These are phyloP conservation scores for Umbelopsis ramanniana DNA, from an alignment of 192 early-diverging fungal species.

Conservation along the genomic window DNA sequence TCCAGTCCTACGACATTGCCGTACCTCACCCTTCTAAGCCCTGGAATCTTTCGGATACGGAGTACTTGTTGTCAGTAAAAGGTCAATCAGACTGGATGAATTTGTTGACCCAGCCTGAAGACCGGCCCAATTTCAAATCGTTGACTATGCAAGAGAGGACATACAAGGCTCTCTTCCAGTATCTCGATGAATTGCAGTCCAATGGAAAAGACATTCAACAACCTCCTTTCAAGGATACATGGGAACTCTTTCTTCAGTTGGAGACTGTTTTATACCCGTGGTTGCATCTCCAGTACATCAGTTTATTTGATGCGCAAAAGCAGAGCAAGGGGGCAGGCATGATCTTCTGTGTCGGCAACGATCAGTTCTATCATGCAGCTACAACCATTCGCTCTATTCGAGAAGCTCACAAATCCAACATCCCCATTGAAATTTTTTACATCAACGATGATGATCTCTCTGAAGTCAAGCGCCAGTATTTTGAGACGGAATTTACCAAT, in stretches of 20 bases:
- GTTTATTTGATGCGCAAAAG: slow-evolving; percentile 26
- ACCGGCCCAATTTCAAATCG: slow-evolving; percentile 8
- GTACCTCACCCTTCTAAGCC: neutral
- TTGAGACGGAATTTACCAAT: slow-evolving; percentile 36
- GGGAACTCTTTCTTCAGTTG: slow-evolving; percentile 28
- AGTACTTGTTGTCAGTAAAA: slow-evolving; percentile 2
- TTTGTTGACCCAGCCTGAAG: slow-evolving; percentile 4
- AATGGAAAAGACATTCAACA: neutral
- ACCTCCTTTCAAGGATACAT: slow-evolving; percentile 22
- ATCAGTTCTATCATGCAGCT: slow-evolving; percentile 46
- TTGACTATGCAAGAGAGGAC: slow-evolving; percentile 14
- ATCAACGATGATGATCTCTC: slow-evolving; percentile 49
- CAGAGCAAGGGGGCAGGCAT: slow-evolving; percentile 27
- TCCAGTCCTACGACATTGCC: slow-evolving; percentile 5
- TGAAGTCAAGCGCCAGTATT: slow-evolving; percentile 27
- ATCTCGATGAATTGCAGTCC: slow-evolving; percentile 12
- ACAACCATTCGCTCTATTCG: slow-evolving; percentile 45
- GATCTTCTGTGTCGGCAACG: slow-evolving; percentile 43
- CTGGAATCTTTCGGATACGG: slow-evolving; percentile 2
- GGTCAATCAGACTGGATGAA: slow-evolving; percentile 11
- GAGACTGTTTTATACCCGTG: slow-evolving; percentile 30
- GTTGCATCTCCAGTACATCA: slow-evolving; percentile 25
- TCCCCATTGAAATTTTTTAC: slow-evolving; percentile 66
- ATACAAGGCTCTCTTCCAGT: slow-evolving; percentile 29
- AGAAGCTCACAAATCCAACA: slow-evolving; percentile 35